A percentile compares a stretch with the other conserved stretches of the same genome.
Evolutionary conservation across 257 asterid species (phyloP).

Genomic region (Solanum corneliomulleri): DNA sequence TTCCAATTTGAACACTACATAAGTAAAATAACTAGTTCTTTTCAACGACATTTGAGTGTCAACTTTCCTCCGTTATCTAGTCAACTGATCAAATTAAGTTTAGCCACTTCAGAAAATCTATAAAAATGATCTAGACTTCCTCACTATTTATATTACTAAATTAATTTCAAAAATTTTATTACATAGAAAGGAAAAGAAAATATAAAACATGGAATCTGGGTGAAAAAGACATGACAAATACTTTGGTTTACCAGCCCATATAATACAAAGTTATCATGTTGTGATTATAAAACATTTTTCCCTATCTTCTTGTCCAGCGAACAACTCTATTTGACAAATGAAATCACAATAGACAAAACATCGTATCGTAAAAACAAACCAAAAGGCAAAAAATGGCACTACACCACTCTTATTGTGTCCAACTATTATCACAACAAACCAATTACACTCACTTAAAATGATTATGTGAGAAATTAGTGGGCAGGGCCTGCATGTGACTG

Average conservation of each 20-base stretch:
- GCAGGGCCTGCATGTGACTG: too few species aligned
- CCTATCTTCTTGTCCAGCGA: constrained; percentile 6
- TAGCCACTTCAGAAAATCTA: constrained; percentile 62
- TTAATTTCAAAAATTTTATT: background rate
- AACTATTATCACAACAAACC: too few species aligned
- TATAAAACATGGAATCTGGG: constrained; percentile 20
- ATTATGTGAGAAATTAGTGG: too few species aligned
- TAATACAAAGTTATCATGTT: constrained; percentile 7
- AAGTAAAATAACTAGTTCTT: constrained; percentile 26
- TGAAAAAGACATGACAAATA: constrained; percentile 24
- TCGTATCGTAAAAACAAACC: too few species aligned
- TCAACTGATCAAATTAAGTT: constrained; percentile 31
- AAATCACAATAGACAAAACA: too few species aligned
- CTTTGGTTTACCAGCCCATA: background rate
- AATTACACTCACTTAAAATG: too few species aligned
- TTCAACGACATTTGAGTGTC: background rate
- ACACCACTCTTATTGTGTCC: too few species aligned
- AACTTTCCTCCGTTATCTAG: constrained; percentile 42
- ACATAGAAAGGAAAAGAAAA: background rate
- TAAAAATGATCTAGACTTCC: background rate
- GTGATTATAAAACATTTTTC: constrained; percentile 17
- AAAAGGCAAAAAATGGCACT: too few species aligned
- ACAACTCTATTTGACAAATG: too few species aligned
- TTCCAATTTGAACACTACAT: constrained; percentile 26
- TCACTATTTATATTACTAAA: background rate